Evolutionary conservation across 2,329 filamentous ascomycete species (phyloP), one percentile per base, ranked within the genome.

Genomic region (Microcyclosporella mali): DNA sequence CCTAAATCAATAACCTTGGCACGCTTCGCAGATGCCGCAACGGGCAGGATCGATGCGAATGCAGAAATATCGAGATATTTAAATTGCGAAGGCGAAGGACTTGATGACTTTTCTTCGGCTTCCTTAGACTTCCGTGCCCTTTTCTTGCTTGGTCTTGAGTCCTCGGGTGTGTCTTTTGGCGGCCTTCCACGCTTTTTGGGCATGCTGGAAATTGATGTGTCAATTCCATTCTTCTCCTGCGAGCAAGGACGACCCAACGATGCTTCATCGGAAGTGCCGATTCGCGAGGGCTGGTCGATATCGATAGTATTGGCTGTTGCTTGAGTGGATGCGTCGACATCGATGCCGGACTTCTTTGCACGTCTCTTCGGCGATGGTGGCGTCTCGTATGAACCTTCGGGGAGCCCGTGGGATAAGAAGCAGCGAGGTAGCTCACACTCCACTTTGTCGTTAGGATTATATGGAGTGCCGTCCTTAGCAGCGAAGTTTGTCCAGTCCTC

Each of bases 351-450:
- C 18, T 6, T 15, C 6, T 15, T 11, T 15, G 7, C 17, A 11
- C 12, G 14, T 18, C 37, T 49, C n/a, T 19, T 34, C 10, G 40
- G 19, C 4, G 31, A 27, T 11, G 25, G 29, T 4, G 41, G 41
- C 19, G 38, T 35, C 21, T 50, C 49, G 15, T 41, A 36, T 3
- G 46, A 41, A 14, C 44, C 49, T 8, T 49, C 40, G 3, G 53
- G 49, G 28, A 70, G 53, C 1, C 54, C 58, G 31, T 56, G 51
- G 4, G 52, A 41, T 10, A 69, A 50, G 30, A 65, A 52, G 33
- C 59, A 65, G 9, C 56, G 49, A 0, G 64, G 58, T 11, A 69
- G 55, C 31, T 66, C 63, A n/a, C 55, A 58, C 21, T 67, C 62
- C 3, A 69, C 58, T 4, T 54, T 56, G 32, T 59, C 36, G 1